Conservation (phyloP, 2,329 filamentous ascomycete genomes). For the Claviceps arundinis region DNA sequence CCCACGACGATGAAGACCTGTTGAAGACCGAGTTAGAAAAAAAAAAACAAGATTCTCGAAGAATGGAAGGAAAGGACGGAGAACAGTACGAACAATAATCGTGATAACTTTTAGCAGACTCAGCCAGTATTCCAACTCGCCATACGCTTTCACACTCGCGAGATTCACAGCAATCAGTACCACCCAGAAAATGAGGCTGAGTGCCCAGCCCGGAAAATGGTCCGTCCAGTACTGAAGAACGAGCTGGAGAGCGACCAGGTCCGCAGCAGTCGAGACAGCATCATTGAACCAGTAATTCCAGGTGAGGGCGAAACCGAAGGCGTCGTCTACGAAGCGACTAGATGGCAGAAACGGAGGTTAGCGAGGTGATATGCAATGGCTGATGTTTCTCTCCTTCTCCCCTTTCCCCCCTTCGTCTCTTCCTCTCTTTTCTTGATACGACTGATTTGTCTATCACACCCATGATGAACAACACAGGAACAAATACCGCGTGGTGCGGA, state of each 20-base stretch:
- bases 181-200: constrained; percentile 48
- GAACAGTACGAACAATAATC: constrained; percentile 25
- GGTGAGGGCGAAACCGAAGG: constrained; percentile 39
- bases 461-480: too few relatives aligned
- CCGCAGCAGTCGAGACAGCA: constrained; percentile 38
- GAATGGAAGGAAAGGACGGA: background rate
- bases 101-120: constrained; percentile 39
- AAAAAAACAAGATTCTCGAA: background rate
- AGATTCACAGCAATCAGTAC: constrained; percentile 32
- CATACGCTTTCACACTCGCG: constrained; percentile 21
- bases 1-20: constrained; percentile 48
- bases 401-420: background rate
- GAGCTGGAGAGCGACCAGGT: constrained; percentile 40
- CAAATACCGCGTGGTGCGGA: too few relatives aligned
- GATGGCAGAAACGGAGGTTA: background rate
- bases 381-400: background rate
- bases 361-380: background rate
- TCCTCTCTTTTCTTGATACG: background rate
- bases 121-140: constrained; percentile 42
- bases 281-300: constrained; percentile 58
- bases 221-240: constrained; percentile 49
- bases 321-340: constrained; percentile 37
- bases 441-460: background rate
- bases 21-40: background rate
- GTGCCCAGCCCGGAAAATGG: constrained; percentile 48